These are phyloP conservation scores for Mortierella sp. DNA, from an alignment of 371 early-diverging fungal genomes.

Conservation along the genomic window DNA sequence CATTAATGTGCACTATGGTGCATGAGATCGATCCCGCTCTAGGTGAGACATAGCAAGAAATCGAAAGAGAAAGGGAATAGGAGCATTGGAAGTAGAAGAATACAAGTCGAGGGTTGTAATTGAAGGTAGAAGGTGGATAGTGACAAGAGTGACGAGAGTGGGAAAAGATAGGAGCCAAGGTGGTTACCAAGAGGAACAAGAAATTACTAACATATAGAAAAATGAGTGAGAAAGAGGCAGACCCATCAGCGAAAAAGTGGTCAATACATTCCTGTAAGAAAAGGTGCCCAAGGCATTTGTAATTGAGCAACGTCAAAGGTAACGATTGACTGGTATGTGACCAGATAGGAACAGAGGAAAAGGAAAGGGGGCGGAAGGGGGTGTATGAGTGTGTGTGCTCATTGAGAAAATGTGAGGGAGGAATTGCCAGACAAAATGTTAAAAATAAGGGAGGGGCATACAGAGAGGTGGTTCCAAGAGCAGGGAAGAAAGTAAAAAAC, in stretches of 20 bases:
- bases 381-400: too few relatives aligned
- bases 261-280: too few relatives aligned
- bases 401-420: neutral
- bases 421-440: neutral
- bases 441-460: neutral
- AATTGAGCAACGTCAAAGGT: too few relatives aligned
- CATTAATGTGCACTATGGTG: neutral
- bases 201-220: neutral
- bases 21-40: neutral
- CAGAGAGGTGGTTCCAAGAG: neutral
- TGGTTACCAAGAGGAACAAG: neutral
- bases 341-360: too few relatives aligned
- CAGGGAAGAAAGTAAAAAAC: neutral
- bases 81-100: neutral
- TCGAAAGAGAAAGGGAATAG: neutral
- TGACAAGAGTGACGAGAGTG: neutral
- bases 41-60: neutral
- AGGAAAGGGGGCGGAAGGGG: too few relatives aligned
- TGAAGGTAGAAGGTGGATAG: neutral
- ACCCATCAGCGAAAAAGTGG: neutral
- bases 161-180: neutral
- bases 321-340: too few relatives aligned
- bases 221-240: neutral
- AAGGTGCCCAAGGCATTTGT: too few relatives aligned
- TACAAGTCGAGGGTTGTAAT: neutral